These are phyloP conservation scores for Salix caprea DNA, from an alignment of 345 rosid genomes.

Conservation along the genomic window DNA sequence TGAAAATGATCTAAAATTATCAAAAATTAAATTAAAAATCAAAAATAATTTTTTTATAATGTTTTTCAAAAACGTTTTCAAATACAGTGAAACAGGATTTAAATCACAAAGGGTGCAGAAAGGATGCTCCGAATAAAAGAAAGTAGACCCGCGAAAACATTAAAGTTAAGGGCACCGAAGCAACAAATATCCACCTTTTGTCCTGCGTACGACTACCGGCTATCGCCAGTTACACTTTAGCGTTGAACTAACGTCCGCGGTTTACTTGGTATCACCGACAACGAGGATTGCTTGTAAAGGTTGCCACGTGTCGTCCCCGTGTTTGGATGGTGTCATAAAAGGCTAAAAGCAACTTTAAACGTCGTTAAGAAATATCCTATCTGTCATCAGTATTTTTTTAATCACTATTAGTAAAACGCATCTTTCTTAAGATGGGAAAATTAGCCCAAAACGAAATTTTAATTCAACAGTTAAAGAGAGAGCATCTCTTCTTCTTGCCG, in stretches of 20 bases:
- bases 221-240: neutral
- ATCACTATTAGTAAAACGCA: neutral
- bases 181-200: too few relatives aligned
- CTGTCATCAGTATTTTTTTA: neutral
- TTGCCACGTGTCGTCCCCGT: neutral
- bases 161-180: too few relatives aligned
- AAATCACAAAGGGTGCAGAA: too few relatives aligned
- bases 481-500: neutral
- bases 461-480: neutral
- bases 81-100: too few relatives aligned
- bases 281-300: neutral
- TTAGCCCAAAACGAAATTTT: neutral
- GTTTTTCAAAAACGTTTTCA: too few relatives aligned
- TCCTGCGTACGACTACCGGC: neutral
- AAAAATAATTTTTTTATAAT: too few relatives aligned
- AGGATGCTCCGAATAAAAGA: too few relatives aligned
- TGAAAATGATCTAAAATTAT: too few relatives aligned
- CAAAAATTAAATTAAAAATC: too few relatives aligned
- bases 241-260: constrained; percentile 1
- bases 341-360: neutral
- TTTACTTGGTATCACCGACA: constrained; percentile 1
- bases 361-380: neutral
- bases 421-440: neutral
- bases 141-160: too few relatives aligned
- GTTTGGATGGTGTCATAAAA: constrained; percentile 1